These are phyloP conservation scores for Saxophila tyrrhenica DNA, from an alignment of 495 filamentous ascomycete genomes.

Conservation along the genomic window DNA sequence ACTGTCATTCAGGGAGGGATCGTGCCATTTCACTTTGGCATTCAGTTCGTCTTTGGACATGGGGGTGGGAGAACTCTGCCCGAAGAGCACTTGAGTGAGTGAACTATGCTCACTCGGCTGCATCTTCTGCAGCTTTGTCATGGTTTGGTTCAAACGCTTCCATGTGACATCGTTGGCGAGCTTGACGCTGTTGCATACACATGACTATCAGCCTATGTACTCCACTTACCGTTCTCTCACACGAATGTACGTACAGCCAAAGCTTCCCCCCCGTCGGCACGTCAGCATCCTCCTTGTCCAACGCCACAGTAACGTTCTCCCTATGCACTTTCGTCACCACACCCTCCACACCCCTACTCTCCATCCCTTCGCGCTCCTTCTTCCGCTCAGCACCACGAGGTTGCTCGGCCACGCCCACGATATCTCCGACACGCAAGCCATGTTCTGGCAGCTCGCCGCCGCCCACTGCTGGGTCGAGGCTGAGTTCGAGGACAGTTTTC, in stretches of 20 bases:
- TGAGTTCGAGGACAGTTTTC: slow-evolving; percentile 72
- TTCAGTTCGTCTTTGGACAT: slow-evolving; percentile 37
- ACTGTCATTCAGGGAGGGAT: slow-evolving; percentile 70
- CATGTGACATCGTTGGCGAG: slow-evolving; percentile 92
- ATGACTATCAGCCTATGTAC: slow-evolving; percentile 10
- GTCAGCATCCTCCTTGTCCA: slow-evolving; percentile 55
- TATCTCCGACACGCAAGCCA: slow-evolving; percentile 77
- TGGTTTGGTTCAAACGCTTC: slow-evolving; percentile 79
- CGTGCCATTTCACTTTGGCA: slow-evolving; percentile 54
- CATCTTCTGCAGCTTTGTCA: slow-evolving; percentile 70
- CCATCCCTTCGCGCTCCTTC: slow-evolving; percentile 54
- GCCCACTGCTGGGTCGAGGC: slow-evolving; percentile 56
- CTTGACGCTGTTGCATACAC: slow-evolving; percentile 51
- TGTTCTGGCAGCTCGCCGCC: slow-evolving; percentile 52
- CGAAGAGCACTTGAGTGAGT: slow-evolving; percentile 78
- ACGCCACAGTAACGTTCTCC: slow-evolving; percentile 50
- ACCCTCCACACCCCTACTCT: slow-evolving; percentile 57
- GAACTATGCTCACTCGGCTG: slow-evolving; percentile 53
- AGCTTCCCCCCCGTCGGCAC: slow-evolving; percentile 46
- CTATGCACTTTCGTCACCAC: slow-evolving; percentile 63
- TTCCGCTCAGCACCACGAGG: slow-evolving; percentile 57
- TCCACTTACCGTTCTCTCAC: slow-evolving; percentile 7
- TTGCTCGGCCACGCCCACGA: slow-evolving; percentile 71
- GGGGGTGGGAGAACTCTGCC: slow-evolving; percentile 47
- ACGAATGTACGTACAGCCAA: slow-evolving; percentile 42